A percentile compares a stretch with the other conserved stretches of the same genome.
Evolutionary conservation across 305 asterid genomes (phyloP).

Genomic region (Striga hermonthica): DNA sequence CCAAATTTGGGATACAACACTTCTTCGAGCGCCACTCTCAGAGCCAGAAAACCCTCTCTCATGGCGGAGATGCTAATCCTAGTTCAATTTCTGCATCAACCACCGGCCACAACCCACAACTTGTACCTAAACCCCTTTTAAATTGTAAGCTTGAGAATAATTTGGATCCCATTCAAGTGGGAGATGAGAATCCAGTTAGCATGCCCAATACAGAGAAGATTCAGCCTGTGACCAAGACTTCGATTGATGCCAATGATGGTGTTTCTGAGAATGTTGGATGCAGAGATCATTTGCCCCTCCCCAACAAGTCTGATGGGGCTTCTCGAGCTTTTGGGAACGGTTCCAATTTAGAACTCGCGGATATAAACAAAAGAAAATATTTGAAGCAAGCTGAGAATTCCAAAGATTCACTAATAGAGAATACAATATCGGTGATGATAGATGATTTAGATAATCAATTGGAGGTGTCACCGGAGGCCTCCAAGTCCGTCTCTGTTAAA

Average conservation of each 20-base stretch:
- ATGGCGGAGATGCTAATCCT: constrained; percentile 29
- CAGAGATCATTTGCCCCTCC: constrained; percentile 26
- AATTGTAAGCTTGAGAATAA: constrained; percentile 25
- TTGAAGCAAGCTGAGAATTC: constrained; percentile 33
- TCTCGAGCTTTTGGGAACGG: constrained; percentile 30
- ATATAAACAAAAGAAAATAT: constrained; percentile 27
- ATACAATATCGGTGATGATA: constrained; percentile 35
- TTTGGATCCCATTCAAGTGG: constrained; percentile 19
- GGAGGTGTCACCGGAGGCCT: constrained; percentile 76
- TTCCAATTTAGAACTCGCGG: constrained; percentile 27
- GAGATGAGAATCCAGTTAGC: constrained; percentile 23
- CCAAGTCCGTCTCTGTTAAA: constrained; percentile 51
- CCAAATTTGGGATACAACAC: constrained; percentile 85
- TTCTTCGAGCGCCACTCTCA: constrained; percentile 89
- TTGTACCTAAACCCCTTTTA: constrained; percentile 22
- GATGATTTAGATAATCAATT: constrained; percentile 41
- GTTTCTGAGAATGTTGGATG: constrained; percentile 30
- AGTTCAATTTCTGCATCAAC: constrained; percentile 31
- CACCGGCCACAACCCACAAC: constrained; percentile 30
- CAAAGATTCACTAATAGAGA: constrained; percentile 34
- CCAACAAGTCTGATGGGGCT: too few species aligned
- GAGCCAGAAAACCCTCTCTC: constrained; percentile 53
- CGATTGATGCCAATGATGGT: constrained; percentile 27
- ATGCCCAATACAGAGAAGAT: constrained; percentile 25
- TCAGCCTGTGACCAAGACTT: constrained; percentile 30